Base-by-base conservation (phyloP, 192 early-diverging fungal genomes). In the Coemansia sp. region DNA sequence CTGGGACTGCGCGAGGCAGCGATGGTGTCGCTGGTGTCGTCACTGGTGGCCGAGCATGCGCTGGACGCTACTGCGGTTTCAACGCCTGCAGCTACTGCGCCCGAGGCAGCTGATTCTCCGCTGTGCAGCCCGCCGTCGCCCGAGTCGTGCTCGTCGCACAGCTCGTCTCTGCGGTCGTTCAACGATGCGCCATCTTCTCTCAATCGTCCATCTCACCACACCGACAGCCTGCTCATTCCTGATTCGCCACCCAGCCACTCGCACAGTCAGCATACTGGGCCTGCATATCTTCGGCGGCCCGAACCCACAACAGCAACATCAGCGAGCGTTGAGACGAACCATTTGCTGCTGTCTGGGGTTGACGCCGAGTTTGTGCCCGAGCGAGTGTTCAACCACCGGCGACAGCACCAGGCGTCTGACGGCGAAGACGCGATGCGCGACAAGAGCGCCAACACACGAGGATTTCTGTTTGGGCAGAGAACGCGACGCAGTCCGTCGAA, bases 271-370 rank as follows among this genome's bases (percentile, higher is more conserved):
- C 57, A 9, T 7, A 14, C 8, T 26, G 44, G 22, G 11, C 60
- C 74, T 23, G 69, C 66, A 17, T 77, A 77, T 57, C 52, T 77
- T 46, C 65, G 74, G 46, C 60, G 71, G 36, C 28, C 66, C 60
- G 56, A 54, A 54, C 21, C 52, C n/a, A 26, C 40, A 40, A 5
- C 66, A 56, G 28, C 47, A 51, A 42, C 47, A 36, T 2, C 12
- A 11, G 3, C 26, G 0, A 31, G 37, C 60, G 40, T 49, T 36
- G 57, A 37, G 22, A 59, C 70, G 5, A 56, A 28, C 25, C 75
- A 78, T 44, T 59, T 78, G 59, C 51, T 72, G 48, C 63, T 78
- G 2, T 68, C 69, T 26, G 75, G 75, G 1, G 67, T 78, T 36
- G 60, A 62, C 10, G 49, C 64, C 6, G 73, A 57, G 40, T 71